A percentile compares a stretch with the other conserved stretches of the same genome.
These are phyloP conservation scores for Lichtheimia ornata DNA, from an alignment of 371 early-diverging fungal genomes.

Conservation along the genomic window DNA sequence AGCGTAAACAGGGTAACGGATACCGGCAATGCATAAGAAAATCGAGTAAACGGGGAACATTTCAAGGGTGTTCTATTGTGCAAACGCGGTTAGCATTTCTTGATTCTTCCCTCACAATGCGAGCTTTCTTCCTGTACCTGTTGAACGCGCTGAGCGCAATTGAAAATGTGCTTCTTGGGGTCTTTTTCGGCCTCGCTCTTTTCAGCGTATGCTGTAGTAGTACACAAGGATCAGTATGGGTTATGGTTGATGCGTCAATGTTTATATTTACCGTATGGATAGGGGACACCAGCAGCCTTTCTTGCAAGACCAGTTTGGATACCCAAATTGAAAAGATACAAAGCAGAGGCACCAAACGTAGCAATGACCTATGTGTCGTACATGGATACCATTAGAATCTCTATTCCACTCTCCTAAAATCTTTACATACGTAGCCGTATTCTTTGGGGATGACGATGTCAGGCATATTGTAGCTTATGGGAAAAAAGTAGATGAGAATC, in stretches of 20 bases:
- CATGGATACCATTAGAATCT: not conserved
- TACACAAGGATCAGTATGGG: not conserved
- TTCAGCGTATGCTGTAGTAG: constrained; percentile 52
- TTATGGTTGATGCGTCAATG: not conserved
- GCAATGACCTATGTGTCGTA: constrained; percentile 36
- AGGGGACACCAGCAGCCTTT: constrained; percentile 57
- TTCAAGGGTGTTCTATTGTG: constrained; percentile 30
- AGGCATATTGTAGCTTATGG: constrained; percentile 25
- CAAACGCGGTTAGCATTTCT: not conserved
- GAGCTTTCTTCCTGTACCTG: constrained; percentile 24
- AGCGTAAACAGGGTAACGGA: constrained; percentile 50
- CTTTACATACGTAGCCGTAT: constrained; percentile 59
- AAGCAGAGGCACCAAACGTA: constrained; percentile 35
- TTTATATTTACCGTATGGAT: constrained; percentile 53
- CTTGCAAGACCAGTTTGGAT: constrained; percentile 54
- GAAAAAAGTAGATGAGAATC: too few species aligned
- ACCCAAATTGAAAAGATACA: constrained; percentile 50
- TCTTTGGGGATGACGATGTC: constrained; percentile 51
- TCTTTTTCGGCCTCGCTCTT: constrained; percentile 56
- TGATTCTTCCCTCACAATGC: not conserved
- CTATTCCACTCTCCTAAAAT: too few species aligned
- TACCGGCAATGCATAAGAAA: constrained; percentile 41
- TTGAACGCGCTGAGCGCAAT: constrained; percentile 73
- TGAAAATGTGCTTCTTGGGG: constrained; percentile 57
- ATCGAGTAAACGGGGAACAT: constrained; percentile 30